Percentiles rank a stretch among this genome's conserved stretches.
Evolutionary conservation across 306 rosid genomes (phyloP).

Genomic region (Pterocarpus santalinus): DNA sequence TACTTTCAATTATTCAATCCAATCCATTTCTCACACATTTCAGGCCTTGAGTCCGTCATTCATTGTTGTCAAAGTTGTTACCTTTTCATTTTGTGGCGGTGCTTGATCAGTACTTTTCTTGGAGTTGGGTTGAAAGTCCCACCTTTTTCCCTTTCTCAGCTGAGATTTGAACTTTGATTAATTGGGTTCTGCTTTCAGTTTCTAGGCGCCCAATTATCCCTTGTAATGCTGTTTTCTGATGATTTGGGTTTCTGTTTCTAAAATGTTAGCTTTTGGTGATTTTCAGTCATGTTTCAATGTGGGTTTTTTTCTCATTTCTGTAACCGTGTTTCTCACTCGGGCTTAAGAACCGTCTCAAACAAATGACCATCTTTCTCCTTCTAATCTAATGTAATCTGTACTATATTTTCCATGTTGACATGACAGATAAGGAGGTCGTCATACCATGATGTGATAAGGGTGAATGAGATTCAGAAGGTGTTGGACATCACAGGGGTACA

Average conservation of each 20-base stretch:
- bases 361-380: no score
- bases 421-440: conserved; percentile 95
- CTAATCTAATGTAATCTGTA: no score
- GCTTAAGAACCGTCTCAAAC: no score
- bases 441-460: conserved; percentile 94
- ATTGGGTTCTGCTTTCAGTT: conserved; percentile 14
- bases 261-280: conserved; percentile 20
- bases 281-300: conserved; percentile 14
- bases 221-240: no score
- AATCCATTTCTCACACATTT: no score
- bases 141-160: not conserved
- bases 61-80: conserved; percentile 39
- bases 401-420: no score
- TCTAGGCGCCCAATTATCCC: conserved; percentile 8
- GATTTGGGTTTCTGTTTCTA: no score
- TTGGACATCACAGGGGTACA: conserved; percentile 92
- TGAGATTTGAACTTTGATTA: conserved; percentile 23
- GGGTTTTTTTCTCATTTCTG: not conserved
- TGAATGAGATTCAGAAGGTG: conserved; percentile 93
- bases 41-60: not conserved
- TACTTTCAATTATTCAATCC: no score
- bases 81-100: conserved; percentile 41
- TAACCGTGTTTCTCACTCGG: no score
- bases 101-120: conserved; percentile 25
- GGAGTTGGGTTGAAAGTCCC: not conserved